Conservation (phyloP, 202 grass and related monocot genomes). For the Carex arenaria region DNA sequence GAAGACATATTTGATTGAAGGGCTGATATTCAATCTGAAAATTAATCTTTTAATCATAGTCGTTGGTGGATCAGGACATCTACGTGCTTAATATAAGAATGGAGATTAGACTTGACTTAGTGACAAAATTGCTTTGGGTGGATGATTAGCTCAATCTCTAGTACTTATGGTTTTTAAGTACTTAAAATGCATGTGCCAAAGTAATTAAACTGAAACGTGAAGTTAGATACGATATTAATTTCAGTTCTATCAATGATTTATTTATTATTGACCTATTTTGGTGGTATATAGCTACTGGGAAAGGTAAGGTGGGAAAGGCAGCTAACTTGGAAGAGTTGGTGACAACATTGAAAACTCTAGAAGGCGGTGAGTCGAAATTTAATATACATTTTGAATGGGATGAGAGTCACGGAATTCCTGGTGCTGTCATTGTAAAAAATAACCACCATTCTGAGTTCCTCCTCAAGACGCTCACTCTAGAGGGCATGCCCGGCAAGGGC, state of each 20-base stretch:
- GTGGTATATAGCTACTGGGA: not conserved
- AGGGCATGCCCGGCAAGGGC: slow-evolving; percentile 54
- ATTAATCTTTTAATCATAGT: too few species aligned
- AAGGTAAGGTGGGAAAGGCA: slow-evolving; percentile 41
- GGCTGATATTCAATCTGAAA: too few species aligned
- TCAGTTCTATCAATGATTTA: not conserved
- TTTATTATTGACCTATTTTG: not conserved
- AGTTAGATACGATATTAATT: not conserved
- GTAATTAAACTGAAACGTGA: too few species aligned
- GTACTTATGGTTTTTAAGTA: not conserved
- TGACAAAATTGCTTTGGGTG: not conserved
- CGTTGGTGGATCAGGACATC: too few species aligned
- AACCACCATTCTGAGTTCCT: slow-evolving; percentile 44
- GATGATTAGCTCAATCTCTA: not conserved
- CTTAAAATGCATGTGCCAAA: not conserved
- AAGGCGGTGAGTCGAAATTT: slow-evolving; percentile 44
- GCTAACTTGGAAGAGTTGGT: slow-evolving; percentile 46
- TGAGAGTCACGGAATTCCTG: slow-evolving; percentile 49
- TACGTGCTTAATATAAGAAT: too few species aligned
- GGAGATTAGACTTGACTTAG: too few species aligned
- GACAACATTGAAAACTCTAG: slow-evolving; percentile 25
- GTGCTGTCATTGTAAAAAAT: slow-evolving; percentile 69
- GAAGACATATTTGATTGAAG: too few species aligned
- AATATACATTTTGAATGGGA: slow-evolving; percentile 68
- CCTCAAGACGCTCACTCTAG: slow-evolving; percentile 68